Evolutionary conservation across 164 flowering plant species (phyloP), one percentile per base, ranked within the genome.

Genomic region (Umbellularia californica): DNA sequence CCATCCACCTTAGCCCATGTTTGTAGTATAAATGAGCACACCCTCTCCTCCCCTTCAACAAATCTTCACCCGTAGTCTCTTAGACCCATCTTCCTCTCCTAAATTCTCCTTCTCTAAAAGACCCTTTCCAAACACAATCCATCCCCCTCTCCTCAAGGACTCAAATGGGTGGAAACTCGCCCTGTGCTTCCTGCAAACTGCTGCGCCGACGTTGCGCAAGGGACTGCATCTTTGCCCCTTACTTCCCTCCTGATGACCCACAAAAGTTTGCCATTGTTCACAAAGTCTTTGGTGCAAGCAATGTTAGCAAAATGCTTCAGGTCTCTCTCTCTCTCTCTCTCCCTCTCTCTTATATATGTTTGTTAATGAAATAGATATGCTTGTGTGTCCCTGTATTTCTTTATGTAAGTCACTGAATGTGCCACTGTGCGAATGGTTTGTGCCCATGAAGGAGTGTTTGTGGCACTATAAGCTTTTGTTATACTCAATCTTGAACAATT

Each of bases 231-330:
- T 93, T 93, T 70, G 93, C 98, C 10, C 98, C 98, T 51, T 90
- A 88, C 77, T 93, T 93, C 84, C 92, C 95, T 73, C 86, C 98
- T 3, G 90, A 91, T 67, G 95, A 91, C 60, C 95, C 95, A 47
- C 93, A 84, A 22, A 91, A 90, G 85, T 93, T 93, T 76, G 97
- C 95, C 79, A 86, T 85, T 66, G 97, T 91, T 75, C 96, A 91
- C 80, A 93, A 90, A 82, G 95, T 91, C 76, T 93, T 93, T 71
- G 97, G 96, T 66, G 96, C 98, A 41, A 93, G 98, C 83, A 91
- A 93, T 78, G 86, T 93, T 71, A 89, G 95, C 88, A 93, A 93
- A 87, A 93, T 93, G 97, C 76, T 92, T 72, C 97, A 89, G 94
- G 97, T 92, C 3, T 41, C 52, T 73, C 58, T 30, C 23, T 70